Evolutionary conservation across 495 filamentous ascomycete species (phyloP).

Genomic region (Bacidia rubella): DNA sequence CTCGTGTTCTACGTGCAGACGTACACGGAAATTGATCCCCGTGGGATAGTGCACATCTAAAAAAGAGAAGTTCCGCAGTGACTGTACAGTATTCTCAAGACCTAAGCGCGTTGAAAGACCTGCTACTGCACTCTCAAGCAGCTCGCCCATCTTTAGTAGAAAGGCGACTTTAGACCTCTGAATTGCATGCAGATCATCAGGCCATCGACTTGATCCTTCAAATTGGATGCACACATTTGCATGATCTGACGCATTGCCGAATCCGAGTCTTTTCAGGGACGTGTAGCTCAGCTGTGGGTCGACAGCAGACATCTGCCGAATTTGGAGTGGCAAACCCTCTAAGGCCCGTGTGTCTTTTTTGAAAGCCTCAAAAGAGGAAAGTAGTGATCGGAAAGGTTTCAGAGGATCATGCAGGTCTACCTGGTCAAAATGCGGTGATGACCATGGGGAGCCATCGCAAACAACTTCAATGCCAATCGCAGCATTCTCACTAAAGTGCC

Average conservation of each 20-base stretch:
- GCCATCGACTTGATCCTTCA: slow-evolving; percentile 88
- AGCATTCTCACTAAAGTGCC: slow-evolving; percentile 44
- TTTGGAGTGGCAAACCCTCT: slow-evolving; percentile 64
- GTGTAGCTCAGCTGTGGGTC: slow-evolving; percentile 61
- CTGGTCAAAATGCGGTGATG: slow-evolving; percentile 37
- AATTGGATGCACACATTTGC: slow-evolving; percentile 70
- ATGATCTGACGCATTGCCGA: slow-evolving; percentile 20
- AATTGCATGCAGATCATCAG: slow-evolving; percentile 76
- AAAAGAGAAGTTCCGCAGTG: slow-evolving; percentile 64
- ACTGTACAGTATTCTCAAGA: slow-evolving; percentile 57
- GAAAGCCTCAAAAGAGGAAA: slow-evolving; percentile 51
- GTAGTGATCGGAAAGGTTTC: slow-evolving; percentile 41
- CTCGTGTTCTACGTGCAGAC: slow-evolving; percentile 68
- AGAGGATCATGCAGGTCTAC: slow-evolving; percentile 25
- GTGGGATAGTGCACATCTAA: slow-evolving; percentile 64
- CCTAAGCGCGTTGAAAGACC: slow-evolving; percentile 52
- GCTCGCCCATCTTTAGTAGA: slow-evolving; percentile 63
- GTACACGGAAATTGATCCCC: slow-evolving; percentile 44
- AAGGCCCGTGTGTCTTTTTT: slow-evolving; percentile 60
- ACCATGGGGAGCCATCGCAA: slow-evolving; percentile 42
- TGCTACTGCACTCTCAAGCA: slow-evolving; percentile 40
- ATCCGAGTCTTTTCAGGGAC: slow-evolving; percentile 38
- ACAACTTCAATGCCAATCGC: slow-evolving; percentile 41
- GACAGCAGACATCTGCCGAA: slow-evolving; percentile 62
- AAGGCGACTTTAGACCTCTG: slow-evolving; percentile 91